These are phyloP conservation scores for Arthrobotrys sphaeroides DNA, from an alignment of 2,329 filamentous ascomycete species.

Conservation along the genomic window DNA sequence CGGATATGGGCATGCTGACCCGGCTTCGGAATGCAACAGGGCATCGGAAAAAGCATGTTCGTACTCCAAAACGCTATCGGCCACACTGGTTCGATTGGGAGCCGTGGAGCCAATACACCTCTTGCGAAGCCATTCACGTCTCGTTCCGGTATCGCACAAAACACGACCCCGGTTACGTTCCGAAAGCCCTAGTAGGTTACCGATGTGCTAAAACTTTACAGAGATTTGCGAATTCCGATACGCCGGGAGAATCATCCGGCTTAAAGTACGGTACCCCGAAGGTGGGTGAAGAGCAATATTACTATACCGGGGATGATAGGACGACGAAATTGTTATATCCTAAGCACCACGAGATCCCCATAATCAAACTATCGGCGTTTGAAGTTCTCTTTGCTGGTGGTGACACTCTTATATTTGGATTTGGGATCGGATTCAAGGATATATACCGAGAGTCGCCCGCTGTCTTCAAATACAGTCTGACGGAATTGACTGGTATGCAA, in stretches of 20 bases:
- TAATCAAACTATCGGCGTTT: constrained; percentile 29
- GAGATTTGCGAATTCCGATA: neutral
- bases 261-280: neutral
- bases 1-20: neutral
- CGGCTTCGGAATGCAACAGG: neutral
- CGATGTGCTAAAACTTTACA: constrained; percentile 1
- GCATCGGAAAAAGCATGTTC: constrained; percentile 19
- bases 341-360: neutral
- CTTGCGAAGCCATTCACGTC: constrained; percentile 25
- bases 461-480: constrained; percentile 15
- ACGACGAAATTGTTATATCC: neutral
- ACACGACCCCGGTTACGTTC: constrained; percentile 17
- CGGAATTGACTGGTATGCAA: constrained; percentile 15
- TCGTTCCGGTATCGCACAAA: constrained; percentile 27
- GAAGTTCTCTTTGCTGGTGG: constrained; percentile 34
- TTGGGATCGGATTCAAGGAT: constrained; percentile 26
- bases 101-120: constrained; percentile 27
- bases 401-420: constrained; percentile 14
- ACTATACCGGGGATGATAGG: constrained; percentile 14
- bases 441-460: constrained; percentile 41
- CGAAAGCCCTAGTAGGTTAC: constrained; percentile 36
- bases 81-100: constrained; percentile 49
- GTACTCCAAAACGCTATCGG: constrained; percentile 39
- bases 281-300: constrained; percentile 9
- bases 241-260: neutral